Base-by-base conservation (phyloP, 345 rosid genomes). In the Ceriops decandra region DNA sequence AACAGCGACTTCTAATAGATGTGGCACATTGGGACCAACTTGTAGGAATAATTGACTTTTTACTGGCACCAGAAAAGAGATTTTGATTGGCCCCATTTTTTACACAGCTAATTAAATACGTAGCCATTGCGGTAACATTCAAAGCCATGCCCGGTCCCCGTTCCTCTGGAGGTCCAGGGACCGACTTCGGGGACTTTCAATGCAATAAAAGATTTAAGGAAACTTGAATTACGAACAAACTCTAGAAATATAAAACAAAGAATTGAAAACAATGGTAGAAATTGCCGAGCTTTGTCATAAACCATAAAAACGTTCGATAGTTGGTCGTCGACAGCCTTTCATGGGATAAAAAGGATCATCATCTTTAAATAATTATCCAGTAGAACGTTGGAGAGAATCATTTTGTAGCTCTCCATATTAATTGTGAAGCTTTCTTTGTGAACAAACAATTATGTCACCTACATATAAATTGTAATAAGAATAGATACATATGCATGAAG, bases 21-120 rank as follows among this genome's bases (percentile, higher is more conserved):
- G 17, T 8, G 28, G 35, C 20, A 62, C 28, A 46, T 68, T 62
- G 79, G 76, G 81, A 68, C 81, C 81, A 71, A 62, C 21, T 68
- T 68, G 52, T 58, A 71, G 67, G 70, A 62, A 66, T 31, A 54
- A 58, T 42, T 69, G 68, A 62, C 33, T 47, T 17, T 69, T 69
- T 30, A 60, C 66, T 42, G 56, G 0, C 24, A n/a, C 32, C 33
- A 30, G 35, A 24, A 31, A 49, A 22, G 16, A 35, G 36, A 22
- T 56, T 60, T 58, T 51, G 59, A 63, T 72, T 64, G 66, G 49
- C 74, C 66, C 76, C 66, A 24, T 62, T 9, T 2, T 26, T 26
- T 10, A 0, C 21, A 33, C 20, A 42, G 19, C 13, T 42, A 13
- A 13, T 42, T 42, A 13, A 13, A 3, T 2, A 42, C 3, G 49